Conservation (phyloP, 2,329 filamentous ascomycete genomes). For the Pseudophaeomoniella oleicola region DNA sequence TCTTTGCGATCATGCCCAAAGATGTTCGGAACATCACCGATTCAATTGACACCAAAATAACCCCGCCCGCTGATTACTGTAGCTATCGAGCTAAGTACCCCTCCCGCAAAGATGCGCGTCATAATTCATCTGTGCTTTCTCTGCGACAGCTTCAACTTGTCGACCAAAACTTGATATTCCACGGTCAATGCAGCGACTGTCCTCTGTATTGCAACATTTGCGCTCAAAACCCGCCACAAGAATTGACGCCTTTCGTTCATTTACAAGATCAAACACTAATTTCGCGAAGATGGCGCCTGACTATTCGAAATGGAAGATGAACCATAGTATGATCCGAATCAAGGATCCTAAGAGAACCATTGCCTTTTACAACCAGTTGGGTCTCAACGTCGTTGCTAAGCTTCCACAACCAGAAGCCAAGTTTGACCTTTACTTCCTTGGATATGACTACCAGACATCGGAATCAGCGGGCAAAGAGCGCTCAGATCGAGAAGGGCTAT, state of each 20-base stretch:
- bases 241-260: neutral
- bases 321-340: constrained; percentile 66
- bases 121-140: no score
- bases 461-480: constrained; percentile 60
- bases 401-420: constrained; percentile 72
- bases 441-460: constrained; percentile 65
- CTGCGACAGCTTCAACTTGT: no score
- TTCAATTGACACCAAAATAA: no score
- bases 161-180: no score
- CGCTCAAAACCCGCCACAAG: neutral
- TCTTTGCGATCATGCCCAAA: no score
- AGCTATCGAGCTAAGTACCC: no score
- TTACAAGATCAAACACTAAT: neutral
- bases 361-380: constrained; percentile 88
- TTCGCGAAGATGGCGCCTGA: constrained; percentile 3
- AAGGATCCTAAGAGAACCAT: constrained; percentile 55
- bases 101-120: no score
- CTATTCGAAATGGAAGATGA: constrained; percentile 46
- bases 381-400: constrained; percentile 71
- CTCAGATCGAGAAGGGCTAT: constrained; percentile 71
- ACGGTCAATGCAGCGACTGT: neutral
- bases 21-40: no score
- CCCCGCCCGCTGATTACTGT: no score
- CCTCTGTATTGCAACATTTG: neutral
- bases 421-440: constrained; percentile 92